phyloP scores from a whole-genome alignment of 345 rosid genomes.

The Boechera stricta region DNA sequence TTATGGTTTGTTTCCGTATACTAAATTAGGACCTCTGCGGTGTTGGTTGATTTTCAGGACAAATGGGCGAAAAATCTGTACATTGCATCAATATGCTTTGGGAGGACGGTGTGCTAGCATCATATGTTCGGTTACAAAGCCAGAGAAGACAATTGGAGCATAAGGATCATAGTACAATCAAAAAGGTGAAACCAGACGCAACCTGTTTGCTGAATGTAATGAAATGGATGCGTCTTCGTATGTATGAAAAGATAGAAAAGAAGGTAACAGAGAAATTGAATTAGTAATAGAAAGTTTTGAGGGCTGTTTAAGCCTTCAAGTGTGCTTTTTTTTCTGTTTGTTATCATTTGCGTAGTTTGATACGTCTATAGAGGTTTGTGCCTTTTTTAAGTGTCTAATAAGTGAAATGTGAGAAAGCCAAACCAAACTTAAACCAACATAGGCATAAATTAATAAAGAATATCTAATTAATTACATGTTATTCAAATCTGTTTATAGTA shows the following conservation, averaged over 20 bases:
- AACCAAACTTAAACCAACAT: conserved; percentile 15
- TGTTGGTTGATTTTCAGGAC: conserved; percentile 60
- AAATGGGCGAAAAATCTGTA: conserved; percentile 93
- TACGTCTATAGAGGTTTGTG: conserved; percentile 1
- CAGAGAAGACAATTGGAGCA: conserved; percentile 1
- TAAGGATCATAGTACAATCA: neutral
- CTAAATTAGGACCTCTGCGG: conserved; percentile 6
- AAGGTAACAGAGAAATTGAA: conserved; percentile 6
- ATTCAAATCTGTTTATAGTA: neutral
- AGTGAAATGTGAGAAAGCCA: conserved; percentile 13
- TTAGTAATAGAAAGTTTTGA: conserved; percentile 32
- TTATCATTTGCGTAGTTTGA: conserved; percentile 9
- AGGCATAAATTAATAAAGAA: neutral
- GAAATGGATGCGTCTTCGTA: conserved; percentile 38
- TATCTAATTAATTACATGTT: neutral
- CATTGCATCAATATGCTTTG: conserved; percentile 82
- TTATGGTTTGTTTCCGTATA: conserved; percentile 15
- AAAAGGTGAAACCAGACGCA: conserved; percentile 21
- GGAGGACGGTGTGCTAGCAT: conserved; percentile 72
- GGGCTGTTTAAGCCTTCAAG: conserved; percentile 37
- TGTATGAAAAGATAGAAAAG: conserved; percentile 27
- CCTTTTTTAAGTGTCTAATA: neutral
- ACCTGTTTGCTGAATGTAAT: conserved; percentile 34
- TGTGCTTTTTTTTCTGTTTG: conserved; percentile 17
- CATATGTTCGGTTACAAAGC: conserved; percentile 19